Conservation (phyloP, 345 rosid species). For the Hibiscus trionum region DNA sequence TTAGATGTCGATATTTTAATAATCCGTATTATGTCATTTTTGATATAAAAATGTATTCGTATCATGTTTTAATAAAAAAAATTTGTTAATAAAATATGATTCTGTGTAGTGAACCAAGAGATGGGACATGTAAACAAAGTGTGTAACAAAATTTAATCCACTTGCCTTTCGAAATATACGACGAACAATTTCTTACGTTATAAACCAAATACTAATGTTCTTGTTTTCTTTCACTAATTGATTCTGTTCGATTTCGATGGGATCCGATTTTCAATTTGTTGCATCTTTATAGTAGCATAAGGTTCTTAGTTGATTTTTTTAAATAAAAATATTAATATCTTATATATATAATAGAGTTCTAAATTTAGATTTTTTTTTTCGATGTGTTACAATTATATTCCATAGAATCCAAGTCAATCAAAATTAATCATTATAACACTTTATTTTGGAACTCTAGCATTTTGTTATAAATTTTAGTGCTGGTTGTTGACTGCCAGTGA, state of each 20-base stretch:
- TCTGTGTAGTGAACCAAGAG: not conserved
- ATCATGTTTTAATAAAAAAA: too few species aligned
- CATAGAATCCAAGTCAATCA: too few species aligned
- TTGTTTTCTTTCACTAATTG: not conserved
- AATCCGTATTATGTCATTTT: not conserved
- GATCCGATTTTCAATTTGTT: not conserved
- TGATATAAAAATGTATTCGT: not conserved
- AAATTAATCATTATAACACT: too few species aligned
- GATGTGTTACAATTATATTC: too few species aligned
- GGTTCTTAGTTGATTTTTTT: not conserved
- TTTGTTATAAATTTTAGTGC: too few species aligned
- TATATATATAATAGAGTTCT: not conserved
- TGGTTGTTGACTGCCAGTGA: too few species aligned
- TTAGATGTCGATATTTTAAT: not conserved
- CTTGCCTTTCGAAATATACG: constrained; percentile 3
- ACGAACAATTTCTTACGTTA: not conserved
- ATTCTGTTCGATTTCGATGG: constrained; percentile 14
- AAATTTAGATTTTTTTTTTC: too few species aligned
- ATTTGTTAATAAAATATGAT: too few species aligned
- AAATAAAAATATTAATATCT: not conserved
- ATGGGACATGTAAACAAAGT: not conserved
- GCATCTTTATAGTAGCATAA: not conserved
- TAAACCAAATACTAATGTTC: not conserved
- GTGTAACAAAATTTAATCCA: constrained; percentile 5
- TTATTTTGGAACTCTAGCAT: too few species aligned